Conservation (phyloP, 2,329 filamentous ascomycete species). For the Apiospora koreana region DNA sequence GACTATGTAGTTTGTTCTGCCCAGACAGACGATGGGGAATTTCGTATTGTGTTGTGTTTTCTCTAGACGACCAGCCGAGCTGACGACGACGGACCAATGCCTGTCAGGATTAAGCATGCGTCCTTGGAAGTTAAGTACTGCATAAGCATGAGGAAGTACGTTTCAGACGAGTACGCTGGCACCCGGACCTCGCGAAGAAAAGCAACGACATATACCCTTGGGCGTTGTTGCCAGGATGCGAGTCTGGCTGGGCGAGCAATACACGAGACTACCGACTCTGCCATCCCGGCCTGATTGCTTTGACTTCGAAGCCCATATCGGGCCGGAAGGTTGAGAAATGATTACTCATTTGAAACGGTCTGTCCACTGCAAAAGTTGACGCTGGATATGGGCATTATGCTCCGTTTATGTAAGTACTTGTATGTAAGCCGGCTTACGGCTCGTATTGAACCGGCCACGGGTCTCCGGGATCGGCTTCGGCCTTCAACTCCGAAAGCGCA, state of each 20-base stretch:
- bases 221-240: not conserved
- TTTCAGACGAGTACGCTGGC: not conserved
- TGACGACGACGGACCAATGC: not conserved
- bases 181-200: not conserved
- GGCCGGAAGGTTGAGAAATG: not conserved
- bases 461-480: conserved; percentile 5
- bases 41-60: not conserved
- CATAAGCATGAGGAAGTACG: not conserved
- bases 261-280: not conserved
- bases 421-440: not conserved
- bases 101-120: not conserved
- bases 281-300: not conserved
- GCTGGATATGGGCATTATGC: too few relatives aligned
- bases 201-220: not conserved
- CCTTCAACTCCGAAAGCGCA: not conserved
- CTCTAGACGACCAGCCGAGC: not conserved
- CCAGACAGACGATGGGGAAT: too few relatives aligned
- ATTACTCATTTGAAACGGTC: not conserved
- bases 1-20: too few relatives aligned
- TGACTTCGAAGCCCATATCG: too few relatives aligned
- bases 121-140: not conserved
- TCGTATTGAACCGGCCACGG: not conserved
- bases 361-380: not conserved
- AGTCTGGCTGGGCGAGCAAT: not conserved
- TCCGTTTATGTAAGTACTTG: not conserved